Conservation (phyloP, 371 early-diverging fungal species). For the Thermomucor indicae-seudaticae region DNA sequence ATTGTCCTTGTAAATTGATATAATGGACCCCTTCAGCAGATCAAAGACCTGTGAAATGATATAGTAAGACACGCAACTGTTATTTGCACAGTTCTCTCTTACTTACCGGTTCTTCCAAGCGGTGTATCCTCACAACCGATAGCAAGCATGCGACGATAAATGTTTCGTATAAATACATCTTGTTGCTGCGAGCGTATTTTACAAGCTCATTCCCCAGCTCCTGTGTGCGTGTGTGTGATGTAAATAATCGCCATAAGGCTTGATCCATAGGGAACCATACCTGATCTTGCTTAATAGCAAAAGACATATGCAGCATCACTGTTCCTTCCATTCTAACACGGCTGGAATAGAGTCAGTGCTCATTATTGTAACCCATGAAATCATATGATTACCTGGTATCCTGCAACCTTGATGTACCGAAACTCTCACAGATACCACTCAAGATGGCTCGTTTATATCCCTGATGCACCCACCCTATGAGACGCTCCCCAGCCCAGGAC, state of each 20-base stretch:
- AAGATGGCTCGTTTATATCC: constrained; percentile 44
- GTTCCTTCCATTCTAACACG: constrained; percentile 48
- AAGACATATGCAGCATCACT: constrained; percentile 57
- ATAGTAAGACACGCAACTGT: background rate
- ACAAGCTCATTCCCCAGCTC: constrained; percentile 55
- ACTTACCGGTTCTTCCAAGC: constrained; percentile 51
- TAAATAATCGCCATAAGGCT: background rate
- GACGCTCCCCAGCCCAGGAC: background rate
- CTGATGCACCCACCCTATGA: constrained; percentile 12
- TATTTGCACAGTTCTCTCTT: background rate
- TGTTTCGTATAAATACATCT: constrained; percentile 33
- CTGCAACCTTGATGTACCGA: constrained; percentile 33
- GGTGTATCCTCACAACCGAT: constrained; percentile 56
- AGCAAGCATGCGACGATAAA: constrained; percentile 55
- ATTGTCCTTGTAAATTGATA: constrained; percentile 44
- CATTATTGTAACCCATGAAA: background rate
- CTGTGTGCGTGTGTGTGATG: constrained; percentile 2
- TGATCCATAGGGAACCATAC: constrained; percentile 5
- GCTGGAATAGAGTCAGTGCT: background rate
- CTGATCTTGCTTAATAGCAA: constrained; percentile 63
- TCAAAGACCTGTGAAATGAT: constrained; percentile 36
- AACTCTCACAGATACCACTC: constrained; percentile 39
- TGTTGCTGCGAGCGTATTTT: constrained; percentile 49
- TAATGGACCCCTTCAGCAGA: constrained; percentile 41
- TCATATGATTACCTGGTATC: background rate